These are phyloP conservation scores for Globisporangium polare DNA, from an alignment of 352 stramenopile species.

Conservation along the genomic window DNA sequence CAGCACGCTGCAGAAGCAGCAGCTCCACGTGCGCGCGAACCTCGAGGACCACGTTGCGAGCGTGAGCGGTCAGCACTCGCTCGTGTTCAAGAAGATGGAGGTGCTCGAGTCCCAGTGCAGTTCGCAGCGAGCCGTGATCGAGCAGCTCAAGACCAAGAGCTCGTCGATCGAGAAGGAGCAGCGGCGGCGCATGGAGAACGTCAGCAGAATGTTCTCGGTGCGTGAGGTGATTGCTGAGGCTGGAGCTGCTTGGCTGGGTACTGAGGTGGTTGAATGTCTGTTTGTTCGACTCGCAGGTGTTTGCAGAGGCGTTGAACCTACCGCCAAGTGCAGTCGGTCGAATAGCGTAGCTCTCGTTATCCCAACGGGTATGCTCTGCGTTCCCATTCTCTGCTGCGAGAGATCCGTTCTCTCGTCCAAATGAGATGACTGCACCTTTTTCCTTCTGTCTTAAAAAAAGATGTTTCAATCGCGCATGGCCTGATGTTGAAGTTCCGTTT, in stretches of 20 bases:
- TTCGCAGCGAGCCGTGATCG: conserved; percentile 27
- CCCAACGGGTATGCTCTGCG: no score
- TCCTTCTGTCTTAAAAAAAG: no score
- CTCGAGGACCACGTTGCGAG: conserved; percentile 52
- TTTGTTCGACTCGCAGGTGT: conserved; percentile 31
- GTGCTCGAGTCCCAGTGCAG: conserved; percentile 42
- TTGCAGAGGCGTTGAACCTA: conserved; percentile 68
- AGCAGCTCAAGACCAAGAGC: conserved; percentile 54
- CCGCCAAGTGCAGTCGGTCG: conserved; percentile 23
- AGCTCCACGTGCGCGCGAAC: conserved; percentile 43
- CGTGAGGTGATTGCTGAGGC: no score
- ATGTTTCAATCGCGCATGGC: no score
- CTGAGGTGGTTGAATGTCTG: background rate
- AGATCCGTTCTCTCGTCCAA: no score
- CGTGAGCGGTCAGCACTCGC: conserved; percentile 27
- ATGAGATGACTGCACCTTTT: no score
- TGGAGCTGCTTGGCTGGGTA: no score
- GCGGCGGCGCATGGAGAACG: conserved; percentile 65
- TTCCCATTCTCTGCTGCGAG: background rate
- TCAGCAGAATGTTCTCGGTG: conserved; percentile 76
- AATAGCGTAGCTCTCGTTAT: conserved; percentile 17
- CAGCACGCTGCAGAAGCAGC: conserved; percentile 60
- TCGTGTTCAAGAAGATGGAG: conserved; percentile 58
- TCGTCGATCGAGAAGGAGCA: conserved; percentile 63
- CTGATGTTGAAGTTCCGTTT: no score